Base-by-base conservation (phyloP, 257 asterid species). In the Penstemon davidsonii region DNA sequence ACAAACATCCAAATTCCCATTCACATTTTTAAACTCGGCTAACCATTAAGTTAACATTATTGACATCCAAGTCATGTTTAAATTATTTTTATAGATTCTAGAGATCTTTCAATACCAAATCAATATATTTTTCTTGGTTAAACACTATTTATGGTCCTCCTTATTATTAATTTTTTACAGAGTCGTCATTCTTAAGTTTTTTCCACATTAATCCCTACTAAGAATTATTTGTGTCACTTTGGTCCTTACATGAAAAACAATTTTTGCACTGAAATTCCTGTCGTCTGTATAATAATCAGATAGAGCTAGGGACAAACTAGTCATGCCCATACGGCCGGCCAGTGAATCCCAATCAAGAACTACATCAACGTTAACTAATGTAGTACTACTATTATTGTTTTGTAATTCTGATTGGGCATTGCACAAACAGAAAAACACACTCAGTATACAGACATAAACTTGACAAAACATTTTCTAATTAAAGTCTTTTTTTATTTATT, bases 331-430 rank as follows among this genome's bases (percentile, higher is more conserved):
- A 6, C 60, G 60, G 9, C 60, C 60, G 2, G 25, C 60, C 40
- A 19, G 41, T 13, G 60, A 55, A 55, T 55, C 60, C 38, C 18
- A 55, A 25, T 55, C 60, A 25, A 55, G 60, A 55, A 55, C 38
- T 10, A 33, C 60, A 18, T 40, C 60, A 55, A 55, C 60, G 6
- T 8, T 38, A 55, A 55, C 6, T 55, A n/a, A n/a, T n/a, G n/a
- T n/a, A n/a, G n/a, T n/a, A n/a, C n/a, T n/a, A n/a, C n/a, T n/a
- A n/a, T 38, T 55, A 25, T 33, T 55, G 11, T 55, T 55, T 55
- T 5, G 3, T 9, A 47, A n/a, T 47, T 47, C 13, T 3, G 53
- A 8, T 9, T 55, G 60, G 6, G 60, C 60, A 19, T 6, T 55
- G 40, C 41, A 55, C 39, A 55, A 3, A 25, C 4, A 19, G 60